Percentiles rank a stretch among this genome's conserved stretches.
Conservation (phyloP, 805 yeast species). For the Spathaspora sp. region DNA sequence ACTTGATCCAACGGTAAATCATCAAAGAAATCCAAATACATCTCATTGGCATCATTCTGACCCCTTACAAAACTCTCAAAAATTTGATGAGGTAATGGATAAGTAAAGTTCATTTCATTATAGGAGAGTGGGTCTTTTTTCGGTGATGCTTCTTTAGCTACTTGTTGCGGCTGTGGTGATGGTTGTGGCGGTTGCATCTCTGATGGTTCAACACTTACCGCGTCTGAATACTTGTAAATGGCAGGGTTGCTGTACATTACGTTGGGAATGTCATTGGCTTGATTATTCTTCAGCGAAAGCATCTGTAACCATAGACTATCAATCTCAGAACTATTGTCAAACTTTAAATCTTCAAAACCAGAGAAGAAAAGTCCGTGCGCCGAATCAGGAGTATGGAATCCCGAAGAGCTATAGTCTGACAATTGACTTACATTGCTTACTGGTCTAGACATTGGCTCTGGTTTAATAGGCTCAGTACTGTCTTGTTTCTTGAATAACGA, state of each 20-base stretch:
- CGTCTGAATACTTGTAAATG: neutral
- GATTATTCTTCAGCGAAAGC: slow-evolving; percentile 15
- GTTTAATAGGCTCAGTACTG: neutral
- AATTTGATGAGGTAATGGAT: neutral
- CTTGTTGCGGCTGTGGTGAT: neutral
- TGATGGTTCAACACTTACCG: neutral
- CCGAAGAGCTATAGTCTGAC: neutral
- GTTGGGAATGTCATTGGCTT: neutral
- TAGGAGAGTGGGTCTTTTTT: neutral
- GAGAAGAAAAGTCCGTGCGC: slow-evolving; percentile 1
- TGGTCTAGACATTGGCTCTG: neutral
- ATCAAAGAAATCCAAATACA: slow-evolving; percentile 9
- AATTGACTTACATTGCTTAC: neutral
- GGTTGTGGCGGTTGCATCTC: neutral
- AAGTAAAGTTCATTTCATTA: neutral
- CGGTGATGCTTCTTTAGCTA: neutral
- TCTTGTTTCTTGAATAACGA: slow-evolving; percentile 1
- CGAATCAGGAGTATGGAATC: neutral
- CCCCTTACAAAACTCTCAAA: neutral
- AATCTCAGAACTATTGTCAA: slow-evolving; percentile 19
- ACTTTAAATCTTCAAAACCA: slow-evolving; percentile 13
- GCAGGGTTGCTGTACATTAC: neutral
- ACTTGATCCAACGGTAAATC: slow-evolving; percentile 12
- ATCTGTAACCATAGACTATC: slow-evolving; percentile 29
- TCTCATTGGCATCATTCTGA: neutral